These are phyloP conservation scores for Globisporangium viniferum DNA, from an alignment of 352 stramenopile genomes.

Conservation along the genomic window DNA sequence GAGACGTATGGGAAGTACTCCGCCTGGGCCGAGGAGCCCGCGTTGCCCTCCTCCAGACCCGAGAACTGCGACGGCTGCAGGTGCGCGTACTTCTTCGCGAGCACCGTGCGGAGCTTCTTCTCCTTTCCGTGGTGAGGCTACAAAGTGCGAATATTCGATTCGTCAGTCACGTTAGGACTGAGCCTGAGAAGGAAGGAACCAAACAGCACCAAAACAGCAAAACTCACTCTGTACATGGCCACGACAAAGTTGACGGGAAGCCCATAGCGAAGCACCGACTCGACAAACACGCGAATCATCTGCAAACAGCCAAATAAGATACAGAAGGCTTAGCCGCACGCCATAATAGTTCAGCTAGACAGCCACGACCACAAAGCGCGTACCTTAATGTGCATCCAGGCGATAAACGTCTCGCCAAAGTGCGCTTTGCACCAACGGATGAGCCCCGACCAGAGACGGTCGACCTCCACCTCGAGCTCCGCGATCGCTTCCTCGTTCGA, in stretches of 20 bases:
- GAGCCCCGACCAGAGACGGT: slow-evolving; percentile 93
- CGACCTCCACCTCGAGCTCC: slow-evolving; percentile 88
- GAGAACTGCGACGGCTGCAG: slow-evolving; percentile 83
- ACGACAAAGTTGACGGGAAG: slow-evolving; percentile 95
- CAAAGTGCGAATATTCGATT: slow-evolving; percentile 5
- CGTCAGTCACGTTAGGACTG: slow-evolving; percentile 3
- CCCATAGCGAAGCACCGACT: slow-evolving; percentile 97
- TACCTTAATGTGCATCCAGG: slow-evolving; percentile 99
- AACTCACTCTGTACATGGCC: slow-evolving; percentile 74
- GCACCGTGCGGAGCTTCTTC: slow-evolving; percentile 75
- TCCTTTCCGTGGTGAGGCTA: slow-evolving; percentile 77
- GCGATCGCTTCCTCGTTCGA: slow-evolving; percentile 88
- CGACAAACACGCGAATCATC: slow-evolving; percentile 96
- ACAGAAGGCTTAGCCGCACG: too few relatives aligned
- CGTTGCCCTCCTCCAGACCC: slow-evolving; percentile 60
- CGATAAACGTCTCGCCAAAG: slow-evolving; percentile 97
- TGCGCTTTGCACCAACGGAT: slow-evolving; percentile 98
- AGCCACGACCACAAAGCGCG: background rate
- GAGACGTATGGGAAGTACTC: slow-evolving; percentile 86
- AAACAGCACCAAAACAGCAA: background rate
- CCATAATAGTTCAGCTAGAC: too few relatives aligned
- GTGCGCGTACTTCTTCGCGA: slow-evolving; percentile 85
- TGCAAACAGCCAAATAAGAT: slow-evolving; percentile 10
- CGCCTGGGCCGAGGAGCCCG: slow-evolving; percentile 47
- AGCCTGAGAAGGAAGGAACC: background rate